phyloP scores from a whole-genome alignment of 2,329 filamentous ascomycete species.

The Dactylellina sp. region DNA sequence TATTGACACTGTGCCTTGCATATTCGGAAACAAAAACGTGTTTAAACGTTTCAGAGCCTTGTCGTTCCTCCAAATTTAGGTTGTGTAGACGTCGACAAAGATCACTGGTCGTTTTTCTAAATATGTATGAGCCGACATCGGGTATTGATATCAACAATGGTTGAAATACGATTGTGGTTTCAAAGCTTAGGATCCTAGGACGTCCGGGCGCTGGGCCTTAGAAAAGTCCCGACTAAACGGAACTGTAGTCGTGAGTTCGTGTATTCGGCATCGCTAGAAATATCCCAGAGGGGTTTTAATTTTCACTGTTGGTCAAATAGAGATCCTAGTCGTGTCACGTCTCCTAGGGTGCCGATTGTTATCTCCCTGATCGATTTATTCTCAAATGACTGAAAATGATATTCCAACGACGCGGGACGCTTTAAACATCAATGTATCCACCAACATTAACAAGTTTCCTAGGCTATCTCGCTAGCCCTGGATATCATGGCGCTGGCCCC shows the following conservation, averaged over 20 bases:
- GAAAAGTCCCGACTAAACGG: too few species aligned
- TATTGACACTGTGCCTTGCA: conserved; percentile 29
- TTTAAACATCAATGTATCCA: background rate
- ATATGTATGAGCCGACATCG: background rate
- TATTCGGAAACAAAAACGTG: conserved; percentile 29
- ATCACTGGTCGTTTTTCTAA: too few species aligned
- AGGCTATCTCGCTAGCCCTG: background rate
- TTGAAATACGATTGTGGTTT: too few species aligned
- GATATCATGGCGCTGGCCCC: background rate
- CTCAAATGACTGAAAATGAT: background rate
- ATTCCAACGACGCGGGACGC: background rate
- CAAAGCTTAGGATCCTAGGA: too few species aligned
- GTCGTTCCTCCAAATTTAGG: conserved; percentile 4
- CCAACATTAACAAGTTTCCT: too few species aligned
- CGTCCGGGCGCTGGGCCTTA: too few species aligned
- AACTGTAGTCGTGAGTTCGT: background rate
- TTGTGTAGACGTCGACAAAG: background rate
- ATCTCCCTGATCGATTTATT: background rate
- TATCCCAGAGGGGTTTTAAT: background rate
- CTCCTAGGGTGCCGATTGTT: background rate
- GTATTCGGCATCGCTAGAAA: background rate
- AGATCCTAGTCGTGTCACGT: conserved; percentile 8
- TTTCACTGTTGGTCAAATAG: background rate
- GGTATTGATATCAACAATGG: background rate
- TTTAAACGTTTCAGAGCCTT: conserved; percentile 29